phyloP scores from a whole-genome alignment of 1,284 basidiomycete species.

The Moniliophthora roreri region DNA sequence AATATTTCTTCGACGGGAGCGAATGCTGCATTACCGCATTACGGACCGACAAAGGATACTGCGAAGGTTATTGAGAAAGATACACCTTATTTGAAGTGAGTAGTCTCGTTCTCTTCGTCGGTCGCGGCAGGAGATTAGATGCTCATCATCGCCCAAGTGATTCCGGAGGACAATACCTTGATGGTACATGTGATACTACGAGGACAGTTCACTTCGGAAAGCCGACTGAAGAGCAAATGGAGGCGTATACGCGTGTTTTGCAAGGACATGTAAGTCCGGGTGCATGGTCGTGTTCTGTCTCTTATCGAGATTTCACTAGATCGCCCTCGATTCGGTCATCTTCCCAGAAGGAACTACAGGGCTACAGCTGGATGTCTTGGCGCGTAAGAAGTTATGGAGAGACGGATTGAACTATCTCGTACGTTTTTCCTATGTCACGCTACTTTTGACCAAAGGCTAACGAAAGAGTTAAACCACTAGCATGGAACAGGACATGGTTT shows the following conservation, averaged over 20 bases:
- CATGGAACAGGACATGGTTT: slow-evolving; percentile 86
- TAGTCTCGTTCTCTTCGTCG: slow-evolving; percentile 14
- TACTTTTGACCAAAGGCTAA: slow-evolving; percentile 9
- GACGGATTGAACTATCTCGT: slow-evolving; percentile 85
- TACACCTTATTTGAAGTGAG: slow-evolving; percentile 88
- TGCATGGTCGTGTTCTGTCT: slow-evolving; percentile 5
- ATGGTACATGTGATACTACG: slow-evolving; percentile 93
- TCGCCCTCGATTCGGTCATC: slow-evolving; percentile 85
- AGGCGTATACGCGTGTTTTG: slow-evolving; percentile 92
- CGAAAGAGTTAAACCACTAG: slow-evolving; percentile 36
- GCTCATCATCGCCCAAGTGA: too few relatives aligned
- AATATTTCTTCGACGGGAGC: slow-evolving; percentile 91
- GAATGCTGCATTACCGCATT: slow-evolving; percentile 94
- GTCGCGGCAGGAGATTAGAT: too few relatives aligned
- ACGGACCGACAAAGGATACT: slow-evolving; percentile 73
- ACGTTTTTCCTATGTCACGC: slow-evolving; percentile 26
- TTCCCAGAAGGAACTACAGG: slow-evolving; percentile 93
- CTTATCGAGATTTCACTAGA: slow-evolving; percentile 44
- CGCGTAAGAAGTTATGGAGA: slow-evolving; percentile 84
- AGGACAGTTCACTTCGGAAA: slow-evolving; percentile 89
- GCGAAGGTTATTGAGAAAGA: slow-evolving; percentile 76
- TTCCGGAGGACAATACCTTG: slow-evolving; percentile 87
- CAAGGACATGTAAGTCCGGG: slow-evolving; percentile 84
- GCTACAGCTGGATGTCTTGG: slow-evolving; percentile 79
- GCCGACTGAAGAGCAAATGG: slow-evolving; percentile 77